A percentile compares a stretch with the other conserved stretches of the same genome.
phyloP scores from a whole-genome alignment of 2,329 filamentous ascomycete species.

The Tolypocladium ophioglossoides region DNA sequence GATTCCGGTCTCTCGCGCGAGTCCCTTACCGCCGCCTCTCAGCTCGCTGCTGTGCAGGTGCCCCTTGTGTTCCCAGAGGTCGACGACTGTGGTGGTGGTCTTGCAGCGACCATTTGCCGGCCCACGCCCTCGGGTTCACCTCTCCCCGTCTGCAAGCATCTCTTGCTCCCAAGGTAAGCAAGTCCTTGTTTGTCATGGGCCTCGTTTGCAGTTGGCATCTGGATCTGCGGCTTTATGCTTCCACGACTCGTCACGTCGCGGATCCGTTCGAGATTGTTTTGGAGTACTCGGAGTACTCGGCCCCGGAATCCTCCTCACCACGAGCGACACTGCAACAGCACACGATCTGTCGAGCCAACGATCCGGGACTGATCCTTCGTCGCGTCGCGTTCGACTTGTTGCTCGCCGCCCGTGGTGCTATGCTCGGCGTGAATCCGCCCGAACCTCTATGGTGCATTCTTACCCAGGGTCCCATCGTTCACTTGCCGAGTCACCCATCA shows the following conservation, averaged over 20 bases:
- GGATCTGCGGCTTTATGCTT: neutral
- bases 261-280: neutral
- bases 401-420: neutral
- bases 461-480: no score
- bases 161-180: constrained; percentile 1
- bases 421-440: neutral
- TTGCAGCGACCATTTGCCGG: neutral
- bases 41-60: constrained; percentile 16
- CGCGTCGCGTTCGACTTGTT: neutral
- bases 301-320: neutral
- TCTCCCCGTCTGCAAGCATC: neutral
- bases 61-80: constrained; percentile 5
- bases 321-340: neutral
- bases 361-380: neutral
- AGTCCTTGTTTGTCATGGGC: neutral
- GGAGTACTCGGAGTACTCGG: neutral
- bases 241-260: neutral
- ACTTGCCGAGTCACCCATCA: neutral
- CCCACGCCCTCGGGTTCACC: constrained; percentile 6
- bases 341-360: neutral
- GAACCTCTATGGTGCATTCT: neutral
- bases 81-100: neutral
- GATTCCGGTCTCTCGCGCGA: constrained; percentile 20
- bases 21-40: constrained; percentile 15
- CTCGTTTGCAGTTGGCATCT: neutral